These are phyloP conservation scores for Microbotryum lychnidis-dioicae DNA, from an alignment of 1,284 basidiomycete genomes.

Conservation along the genomic window DNA sequence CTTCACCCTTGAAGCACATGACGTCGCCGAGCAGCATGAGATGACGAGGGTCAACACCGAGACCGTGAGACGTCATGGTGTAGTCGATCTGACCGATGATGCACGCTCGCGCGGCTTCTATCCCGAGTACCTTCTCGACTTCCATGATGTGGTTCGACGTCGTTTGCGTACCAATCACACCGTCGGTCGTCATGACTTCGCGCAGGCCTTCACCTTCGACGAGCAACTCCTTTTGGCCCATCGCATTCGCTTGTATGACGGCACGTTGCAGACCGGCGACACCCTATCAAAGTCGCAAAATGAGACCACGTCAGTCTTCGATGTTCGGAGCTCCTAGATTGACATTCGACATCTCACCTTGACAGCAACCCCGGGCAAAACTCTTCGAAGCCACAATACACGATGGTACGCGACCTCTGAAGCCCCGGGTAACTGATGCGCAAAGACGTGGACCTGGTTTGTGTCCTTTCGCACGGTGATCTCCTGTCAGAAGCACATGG, in stretches of 20 bases:
- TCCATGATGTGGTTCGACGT: conserved; percentile 98
- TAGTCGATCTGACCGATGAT: conserved; percentile 97
- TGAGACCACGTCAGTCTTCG: too few relatives aligned
- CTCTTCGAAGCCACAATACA: conserved; percentile 72
- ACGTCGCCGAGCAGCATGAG: conserved; percentile 98
- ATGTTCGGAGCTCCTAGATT: too few relatives aligned
- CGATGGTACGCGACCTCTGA: conserved; percentile 74
- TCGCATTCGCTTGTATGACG: conserved; percentile 80
- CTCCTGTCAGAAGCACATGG: conserved; percentile 5
- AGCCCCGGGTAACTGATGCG: conserved; percentile 52
- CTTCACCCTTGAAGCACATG: conserved; percentile 99
- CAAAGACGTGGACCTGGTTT: conserved; percentile 74
- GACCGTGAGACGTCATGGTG: conserved; percentile 95
- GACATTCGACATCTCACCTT: conserved; percentile 51
- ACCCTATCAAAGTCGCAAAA: conserved; percentile 48
- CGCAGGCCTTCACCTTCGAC: conserved; percentile 97
- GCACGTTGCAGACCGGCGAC: conserved; percentile 76
- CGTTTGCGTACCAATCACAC: conserved; percentile 83
- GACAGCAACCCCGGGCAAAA: conserved; percentile 73
- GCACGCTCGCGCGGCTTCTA: conserved; percentile 88
- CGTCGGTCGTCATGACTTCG: conserved; percentile 95
- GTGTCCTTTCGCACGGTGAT: conserved; percentile 41
- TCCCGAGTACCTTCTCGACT: conserved; percentile 85
- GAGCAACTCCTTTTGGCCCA: conserved; percentile 67
- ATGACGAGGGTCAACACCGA: conserved; percentile 98